Evolutionary conservation across 2,329 filamentous ascomycete species (phyloP), one percentile per base, ranked within the genome.

Genomic region (Colletotrichum coccodes): DNA sequence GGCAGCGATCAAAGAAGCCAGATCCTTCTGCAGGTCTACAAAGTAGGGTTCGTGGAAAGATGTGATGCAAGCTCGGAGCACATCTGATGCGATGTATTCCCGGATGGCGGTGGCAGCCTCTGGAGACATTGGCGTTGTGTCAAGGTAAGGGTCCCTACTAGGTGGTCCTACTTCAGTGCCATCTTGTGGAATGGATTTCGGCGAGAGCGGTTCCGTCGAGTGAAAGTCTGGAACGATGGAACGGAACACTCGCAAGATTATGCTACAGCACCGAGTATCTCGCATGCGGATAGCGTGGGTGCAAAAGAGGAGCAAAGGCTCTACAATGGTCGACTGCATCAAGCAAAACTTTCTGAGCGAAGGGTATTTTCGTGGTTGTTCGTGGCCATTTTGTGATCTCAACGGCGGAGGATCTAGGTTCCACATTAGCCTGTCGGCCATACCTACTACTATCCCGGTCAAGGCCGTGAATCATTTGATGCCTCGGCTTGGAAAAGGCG

Each of bases 31-130:
- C 71, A 97, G 89, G 73, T 99, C 96, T 38, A 98, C 95, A 79
- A 98, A 99, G 79, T 98, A 98, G 0, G 94, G 91, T 73, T 99
- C 96, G 80, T 98, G 93, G 58, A 99, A 89, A 2, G 93, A 97
- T 2, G 91, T 93, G 77, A 98, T 93, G 75, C 93, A 95, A 0
- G 94, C 94, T 82, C 95, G 94, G 57, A 99, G 87, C 3, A 98
- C 94, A 72, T 97, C 93, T 6, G 90, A 90, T 60, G 91, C 94
- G 76, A 98, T 95, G 79, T 95, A 99, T 76, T 97, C 94, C 60
- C 95, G 91, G 71, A 98, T 93, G 8, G 87, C 92, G 8, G 86
- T 82, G 1, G 90, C 86, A 16, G 90, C 89, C 32, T 85, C 81
- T 0, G 82, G 75, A 0, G 87, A 82, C 3, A 89, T 85, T 8